phyloP scores from a whole-genome alignment of 306 rosid genomes.

The Biancaea sappan region DNA sequence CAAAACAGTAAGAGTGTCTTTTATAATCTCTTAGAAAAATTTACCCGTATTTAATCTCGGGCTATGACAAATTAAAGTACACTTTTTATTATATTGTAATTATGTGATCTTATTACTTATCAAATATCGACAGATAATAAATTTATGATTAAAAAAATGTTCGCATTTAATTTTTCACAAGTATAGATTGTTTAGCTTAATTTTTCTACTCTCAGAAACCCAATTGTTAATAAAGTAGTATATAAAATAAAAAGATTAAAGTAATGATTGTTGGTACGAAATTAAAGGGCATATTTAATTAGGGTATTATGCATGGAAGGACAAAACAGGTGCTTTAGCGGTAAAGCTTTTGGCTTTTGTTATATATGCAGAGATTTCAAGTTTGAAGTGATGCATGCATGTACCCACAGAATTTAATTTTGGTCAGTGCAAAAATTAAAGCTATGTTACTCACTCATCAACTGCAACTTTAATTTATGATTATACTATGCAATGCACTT shows the following conservation, averaged over 20 bases:
- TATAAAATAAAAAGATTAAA: neutral
- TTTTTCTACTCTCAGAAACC: no score
- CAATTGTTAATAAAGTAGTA: no score
- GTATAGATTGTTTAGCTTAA: no score
- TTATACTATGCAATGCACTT: conserved; percentile 33
- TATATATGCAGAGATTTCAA: conserved; percentile 23
- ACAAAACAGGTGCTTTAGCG: conserved; percentile 27
- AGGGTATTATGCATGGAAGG: conserved; percentile 30
- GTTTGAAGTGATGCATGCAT: conserved; percentile 34
- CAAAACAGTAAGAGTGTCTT: no score
- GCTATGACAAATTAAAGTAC: no score
- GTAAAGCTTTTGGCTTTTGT: conserved; percentile 34
- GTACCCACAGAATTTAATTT: conserved; percentile 29
- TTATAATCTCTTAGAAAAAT: no score
- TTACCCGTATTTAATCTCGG: no score
- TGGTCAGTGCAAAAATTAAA: conserved; percentile 49
- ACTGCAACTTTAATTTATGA: neutral
- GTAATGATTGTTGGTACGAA: neutral
- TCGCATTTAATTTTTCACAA: no score
- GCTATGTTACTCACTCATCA: conserved; percentile 23
- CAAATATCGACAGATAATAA: no score
- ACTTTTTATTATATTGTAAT: no score
- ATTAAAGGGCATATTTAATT: neutral
- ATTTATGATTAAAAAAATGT: no score
- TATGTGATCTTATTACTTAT: no score